A percentile compares a stretch with the other conserved stretches of the same genome.
These are phyloP conservation scores for Endothia cerciana DNA, from an alignment of 2,329 filamentous ascomycete genomes.

Conservation along the genomic window DNA sequence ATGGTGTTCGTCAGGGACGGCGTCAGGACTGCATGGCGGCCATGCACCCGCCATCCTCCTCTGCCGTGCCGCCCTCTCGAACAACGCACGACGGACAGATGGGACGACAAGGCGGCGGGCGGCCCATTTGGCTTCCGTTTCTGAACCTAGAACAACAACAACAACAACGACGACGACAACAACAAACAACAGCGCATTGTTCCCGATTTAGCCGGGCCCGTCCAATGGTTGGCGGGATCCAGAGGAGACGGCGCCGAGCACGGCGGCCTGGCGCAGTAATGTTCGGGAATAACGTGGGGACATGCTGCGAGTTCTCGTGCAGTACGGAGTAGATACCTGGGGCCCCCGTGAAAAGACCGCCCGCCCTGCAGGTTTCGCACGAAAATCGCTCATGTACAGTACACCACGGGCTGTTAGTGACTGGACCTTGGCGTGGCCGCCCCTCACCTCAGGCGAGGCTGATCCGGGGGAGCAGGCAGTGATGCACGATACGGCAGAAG, in stretches of 20 bases:
- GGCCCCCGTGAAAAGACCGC: neutral
- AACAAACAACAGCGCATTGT: neutral
- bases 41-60: neutral
- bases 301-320: neutral
- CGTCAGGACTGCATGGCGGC: no score
- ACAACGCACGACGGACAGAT: neutral
- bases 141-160: neutral
- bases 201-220: constrained; percentile 19
- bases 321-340: neutral
- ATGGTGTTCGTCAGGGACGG: no score
- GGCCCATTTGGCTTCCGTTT: neutral
- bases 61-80: neutral
- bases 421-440: neutral
- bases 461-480: no score
- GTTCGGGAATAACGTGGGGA: constrained; percentile 14
- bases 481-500: no score
- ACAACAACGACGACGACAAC: neutral
- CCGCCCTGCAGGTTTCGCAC: neutral
- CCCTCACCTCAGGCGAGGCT: no score
- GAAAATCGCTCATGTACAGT: constrained; percentile 13
- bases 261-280: constrained; percentile 7
- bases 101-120: neutral
- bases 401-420: neutral
- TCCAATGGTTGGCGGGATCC: constrained; percentile 18
- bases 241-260: neutral